A percentile compares a stretch with the other conserved stretches of the same genome.
These are phyloP conservation scores for Scheffersomyces spartinae DNA, from an alignment of 805 yeast species.

Conservation along the genomic window DNA sequence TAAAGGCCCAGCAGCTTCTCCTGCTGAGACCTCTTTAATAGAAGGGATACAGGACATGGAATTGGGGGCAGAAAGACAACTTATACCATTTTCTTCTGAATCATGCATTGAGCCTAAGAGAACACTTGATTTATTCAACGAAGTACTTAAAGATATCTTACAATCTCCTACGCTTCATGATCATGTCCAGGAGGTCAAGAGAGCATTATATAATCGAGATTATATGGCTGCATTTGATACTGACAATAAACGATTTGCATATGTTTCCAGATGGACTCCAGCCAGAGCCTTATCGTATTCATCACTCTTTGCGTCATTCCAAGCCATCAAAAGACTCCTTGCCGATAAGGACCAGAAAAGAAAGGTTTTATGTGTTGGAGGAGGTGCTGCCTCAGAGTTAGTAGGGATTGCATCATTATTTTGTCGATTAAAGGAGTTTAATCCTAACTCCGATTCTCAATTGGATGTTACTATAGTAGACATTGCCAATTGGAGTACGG, in stretches of 20 bases:
- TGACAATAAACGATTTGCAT: constrained; percentile 58
- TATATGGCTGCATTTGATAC: constrained; percentile 58
- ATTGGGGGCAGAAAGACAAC: no score
- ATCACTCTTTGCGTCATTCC: constrained; percentile 47
- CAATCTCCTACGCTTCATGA: constrained; percentile 23
- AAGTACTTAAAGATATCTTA: constrained; percentile 19
- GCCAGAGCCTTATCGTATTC: constrained; percentile 68
- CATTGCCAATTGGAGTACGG: constrained; percentile 65
- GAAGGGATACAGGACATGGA: no score
- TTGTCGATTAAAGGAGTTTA: constrained; percentile 24
- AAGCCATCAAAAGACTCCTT: constrained; percentile 26
- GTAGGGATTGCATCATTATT: constrained; percentile 53
- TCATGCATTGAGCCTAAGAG: constrained; percentile 24
- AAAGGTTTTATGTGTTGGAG: constrained; percentile 60
- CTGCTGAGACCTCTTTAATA: no score
- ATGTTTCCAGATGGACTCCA: constrained; percentile 80
- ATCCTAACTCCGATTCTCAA: constrained; percentile 18
- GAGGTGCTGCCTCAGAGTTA: constrained; percentile 84
- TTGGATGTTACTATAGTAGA: constrained; percentile 51
- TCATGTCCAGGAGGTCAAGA: constrained; percentile 58
- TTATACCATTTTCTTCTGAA: constrained; percentile 24
- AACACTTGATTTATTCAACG: constrained; percentile 25
- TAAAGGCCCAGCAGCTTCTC: no score
- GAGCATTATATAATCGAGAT: constrained; percentile 57
- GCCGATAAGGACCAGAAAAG: constrained; percentile 7